Base-by-base conservation (phyloP, 2,329 filamentous ascomycete species). In the Apiospora marii region DNA sequence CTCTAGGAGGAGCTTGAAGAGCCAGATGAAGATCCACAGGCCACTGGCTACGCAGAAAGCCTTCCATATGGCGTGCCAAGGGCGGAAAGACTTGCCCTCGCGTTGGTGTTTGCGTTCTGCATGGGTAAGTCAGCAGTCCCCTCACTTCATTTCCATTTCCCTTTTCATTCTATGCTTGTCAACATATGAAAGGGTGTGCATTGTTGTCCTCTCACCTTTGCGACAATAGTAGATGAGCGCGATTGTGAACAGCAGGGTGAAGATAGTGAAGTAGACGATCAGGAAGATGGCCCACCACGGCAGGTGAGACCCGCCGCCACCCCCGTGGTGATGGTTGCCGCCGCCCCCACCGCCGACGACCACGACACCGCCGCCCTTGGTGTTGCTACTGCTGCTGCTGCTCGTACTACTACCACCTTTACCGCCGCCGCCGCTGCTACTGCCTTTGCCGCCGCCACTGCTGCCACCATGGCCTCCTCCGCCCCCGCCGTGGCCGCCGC, bases 11-110 rank as follows among this genome's bases (percentile, higher is more conserved):
- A 19, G 64, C 69, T 74, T 68, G 34, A 73, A 71, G 14, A 75
- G 37, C 74, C 73, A 76, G 68, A 74, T 72, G 71, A 71, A 70
- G 30, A 74, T 61, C 71, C 72, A 73, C 49, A 77, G 43, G 14
- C 74, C 74, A 10, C 73, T 74, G 5, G 74, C 73, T 1, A 70
- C 46, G 64, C 72, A 74, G 30, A 74, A 74, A 27, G 75, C 73
- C 67, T 76, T 75, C 75, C 74, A 77, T 27, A 75, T 22, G 44
- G 72, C 69, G 51, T 74, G 67, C 7, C 70, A 70, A 7, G 27
- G 30, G 37, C 75, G 74, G 43, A 72, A 72, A 8, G 64, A 41
- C 30, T 41, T 64, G 30, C 74, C 74, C 10, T 41, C 49, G 53
- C 16, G 48, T 37, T 61, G 69, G 27, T 72, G 61, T 27, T 71